Evolutionary conservation across 306 rosid genomes (phyloP).

Genomic region (Dalbergia cochinchinensis): DNA sequence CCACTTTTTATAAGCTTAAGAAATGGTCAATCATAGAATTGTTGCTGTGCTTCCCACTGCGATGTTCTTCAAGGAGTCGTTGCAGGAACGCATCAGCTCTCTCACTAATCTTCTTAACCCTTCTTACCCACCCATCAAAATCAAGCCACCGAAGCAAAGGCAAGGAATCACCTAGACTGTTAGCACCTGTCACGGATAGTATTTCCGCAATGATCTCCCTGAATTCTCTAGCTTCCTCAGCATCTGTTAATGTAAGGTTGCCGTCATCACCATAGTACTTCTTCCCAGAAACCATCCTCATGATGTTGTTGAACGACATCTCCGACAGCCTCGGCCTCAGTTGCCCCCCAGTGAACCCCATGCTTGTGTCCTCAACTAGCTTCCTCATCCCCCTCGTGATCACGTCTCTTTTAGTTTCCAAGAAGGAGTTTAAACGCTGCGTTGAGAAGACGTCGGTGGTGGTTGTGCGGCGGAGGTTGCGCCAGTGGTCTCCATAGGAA

Average conservation of each 20-base stretch:
- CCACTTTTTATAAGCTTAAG: slow-evolving; percentile 46
- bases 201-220: slow-evolving; percentile 39
- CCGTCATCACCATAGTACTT: slow-evolving; percentile 42
- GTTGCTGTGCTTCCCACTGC: slow-evolving; percentile 27
- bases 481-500: slow-evolving; percentile 63
- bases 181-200: slow-evolving; percentile 6
- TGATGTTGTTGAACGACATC: slow-evolving; percentile 51
- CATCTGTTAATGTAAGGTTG: slow-evolving; percentile 22
- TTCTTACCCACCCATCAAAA: slow-evolving; percentile 33
- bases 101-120: slow-evolving; percentile 13
- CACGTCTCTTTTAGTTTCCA: slow-evolving; percentile 38
- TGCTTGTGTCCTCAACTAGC: slow-evolving; percentile 8
- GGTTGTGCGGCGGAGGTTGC: slow-evolving; percentile 63
- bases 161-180: slow-evolving; percentile 49
- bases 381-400: slow-evolving; percentile 21
- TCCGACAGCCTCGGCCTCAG: slow-evolving; percentile 39
- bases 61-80: slow-evolving; percentile 53
- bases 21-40: slow-evolving; percentile 55
- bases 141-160: slow-evolving; percentile 54
- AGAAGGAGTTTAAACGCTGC: slow-evolving; percentile 20
- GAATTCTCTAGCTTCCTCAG: slow-evolving; percentile 44
- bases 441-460: slow-evolving; percentile 53
- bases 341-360: slow-evolving; percentile 32
- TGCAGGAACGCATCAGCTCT: slow-evolving; percentile 51
- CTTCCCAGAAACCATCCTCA: slow-evolving; percentile 35